phyloP scores from a whole-genome alignment of 225 moss, liverwort and hornwort genomes.

The Ulota crispa region DNA sequence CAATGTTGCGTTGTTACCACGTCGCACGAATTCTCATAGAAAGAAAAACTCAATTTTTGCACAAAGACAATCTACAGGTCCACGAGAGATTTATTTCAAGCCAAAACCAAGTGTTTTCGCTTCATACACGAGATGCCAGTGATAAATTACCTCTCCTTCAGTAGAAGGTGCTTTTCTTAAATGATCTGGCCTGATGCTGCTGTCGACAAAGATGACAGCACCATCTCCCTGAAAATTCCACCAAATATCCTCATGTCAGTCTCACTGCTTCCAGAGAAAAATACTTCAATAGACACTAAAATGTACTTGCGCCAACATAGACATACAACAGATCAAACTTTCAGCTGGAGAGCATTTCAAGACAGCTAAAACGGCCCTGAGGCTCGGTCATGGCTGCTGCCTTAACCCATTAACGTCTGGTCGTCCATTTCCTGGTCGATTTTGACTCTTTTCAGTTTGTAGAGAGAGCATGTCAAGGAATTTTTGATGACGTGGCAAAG shows the following conservation, averaged over 20 bases:
- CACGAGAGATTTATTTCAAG: background rate
- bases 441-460: too few species aligned
- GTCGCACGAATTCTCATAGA: background rate
- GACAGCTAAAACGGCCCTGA: background rate
- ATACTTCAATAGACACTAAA: background rate
- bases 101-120: background rate
- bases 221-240: slow-evolving; percentile 43
- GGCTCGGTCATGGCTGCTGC: background rate
- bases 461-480: too few species aligned
- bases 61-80: background rate
- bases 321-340: background rate
- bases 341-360: background rate
- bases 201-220: slow-evolving; percentile 53
- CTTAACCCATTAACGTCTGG: too few species aligned
- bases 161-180: slow-evolving; percentile 24
- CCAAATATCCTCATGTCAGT: slow-evolving; percentile 12
- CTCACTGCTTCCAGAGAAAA: background rate
- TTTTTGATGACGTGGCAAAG: too few species aligned
- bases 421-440: too few species aligned
- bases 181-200: slow-evolving; percentile 30
- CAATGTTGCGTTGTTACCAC: background rate
- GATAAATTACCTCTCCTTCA: slow-evolving; percentile 31
- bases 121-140: slow-evolving; percentile 3
- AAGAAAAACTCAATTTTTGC: slow-evolving; percentile 1
- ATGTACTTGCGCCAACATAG: background rate